Conservation (phyloP, 2,329 filamentous ascomycete genomes). For the Aspergillus luchuensis region DNA sequence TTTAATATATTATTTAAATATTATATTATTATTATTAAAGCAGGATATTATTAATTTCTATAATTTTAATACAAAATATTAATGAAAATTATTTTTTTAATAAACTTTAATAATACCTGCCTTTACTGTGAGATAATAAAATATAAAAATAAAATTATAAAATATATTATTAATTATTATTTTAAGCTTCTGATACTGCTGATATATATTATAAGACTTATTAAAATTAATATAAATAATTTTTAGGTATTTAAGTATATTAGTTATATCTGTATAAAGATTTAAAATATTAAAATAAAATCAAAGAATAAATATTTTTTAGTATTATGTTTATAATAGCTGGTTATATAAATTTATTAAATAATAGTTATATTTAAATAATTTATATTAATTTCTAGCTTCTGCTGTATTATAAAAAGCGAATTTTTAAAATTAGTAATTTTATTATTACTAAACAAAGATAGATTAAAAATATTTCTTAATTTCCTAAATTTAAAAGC, state of each 20-base stretch:
- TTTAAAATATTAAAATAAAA: neutral
- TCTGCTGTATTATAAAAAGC: neutral
- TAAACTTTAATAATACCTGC: neutral
- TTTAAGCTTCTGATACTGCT: neutral
- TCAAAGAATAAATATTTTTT: neutral
- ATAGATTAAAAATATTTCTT: neutral
- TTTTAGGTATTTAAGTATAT: neutral
- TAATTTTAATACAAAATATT: neutral
- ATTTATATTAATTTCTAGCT: neutral
- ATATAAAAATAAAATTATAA: neutral
- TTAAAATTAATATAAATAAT: neutral
- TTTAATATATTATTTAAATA: neutral
- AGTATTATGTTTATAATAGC: neutral
- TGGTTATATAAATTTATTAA: slow-evolving; percentile 1
- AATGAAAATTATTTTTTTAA: neutral
- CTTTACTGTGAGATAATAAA: neutral
- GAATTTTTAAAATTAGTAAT: neutral
- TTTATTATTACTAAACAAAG: slow-evolving; percentile 1
- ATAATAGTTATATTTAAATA: neutral
- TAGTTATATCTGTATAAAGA: neutral
- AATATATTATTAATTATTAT: slow-evolving; percentile 1
- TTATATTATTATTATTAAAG: neutral
- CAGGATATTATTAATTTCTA: neutral
- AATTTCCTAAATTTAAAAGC: neutral
- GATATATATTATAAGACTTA: neutral